Conservation (phyloP, 2,329 filamentous ascomycete species). For the Pestalotiopsis sp. region DNA sequence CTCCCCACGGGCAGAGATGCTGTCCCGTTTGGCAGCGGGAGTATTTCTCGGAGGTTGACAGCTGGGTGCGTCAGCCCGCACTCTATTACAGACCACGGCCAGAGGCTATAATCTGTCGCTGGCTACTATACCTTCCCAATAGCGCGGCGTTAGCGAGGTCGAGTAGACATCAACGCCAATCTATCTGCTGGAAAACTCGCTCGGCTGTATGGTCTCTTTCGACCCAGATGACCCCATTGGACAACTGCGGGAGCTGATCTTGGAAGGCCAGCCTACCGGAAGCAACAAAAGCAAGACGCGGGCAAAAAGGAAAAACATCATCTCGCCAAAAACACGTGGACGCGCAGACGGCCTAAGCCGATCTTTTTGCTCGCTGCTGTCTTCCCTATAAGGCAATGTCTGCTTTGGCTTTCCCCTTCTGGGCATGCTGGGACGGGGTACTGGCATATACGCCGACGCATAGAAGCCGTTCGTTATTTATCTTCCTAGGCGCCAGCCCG, state of each 20-base stretch:
- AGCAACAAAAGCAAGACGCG: not conserved
- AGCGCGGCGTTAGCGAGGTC: not conserved
- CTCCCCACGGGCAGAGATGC: not conserved
- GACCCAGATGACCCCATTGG: not conserved
- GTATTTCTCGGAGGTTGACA: not conserved
- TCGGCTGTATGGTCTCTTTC: not conserved
- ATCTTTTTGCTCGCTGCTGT: not conserved
- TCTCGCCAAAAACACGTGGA: not conserved
- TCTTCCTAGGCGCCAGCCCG: not conserved
- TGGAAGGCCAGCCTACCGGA: not conserved
- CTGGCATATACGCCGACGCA: not conserved
- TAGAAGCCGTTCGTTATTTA: not conserved
- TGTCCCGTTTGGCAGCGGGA: not conserved
- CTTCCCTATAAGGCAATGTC: not conserved
- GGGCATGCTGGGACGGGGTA: not conserved
- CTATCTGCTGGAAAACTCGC: not conserved
- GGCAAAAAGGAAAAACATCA: not conserved
- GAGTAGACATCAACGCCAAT: not conserved
- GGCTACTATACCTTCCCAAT: conserved; percentile 1
- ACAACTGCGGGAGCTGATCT: not conserved
- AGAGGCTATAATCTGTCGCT: not conserved
- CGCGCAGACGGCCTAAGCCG: not conserved
- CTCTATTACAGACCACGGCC: not conserved
- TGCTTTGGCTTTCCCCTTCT: not conserved
- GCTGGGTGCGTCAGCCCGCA: not conserved